Evolutionary conservation across 2,329 filamentous ascomycete genomes (phyloP).

Genomic region (Hymenoscyphus salicellus): DNA sequence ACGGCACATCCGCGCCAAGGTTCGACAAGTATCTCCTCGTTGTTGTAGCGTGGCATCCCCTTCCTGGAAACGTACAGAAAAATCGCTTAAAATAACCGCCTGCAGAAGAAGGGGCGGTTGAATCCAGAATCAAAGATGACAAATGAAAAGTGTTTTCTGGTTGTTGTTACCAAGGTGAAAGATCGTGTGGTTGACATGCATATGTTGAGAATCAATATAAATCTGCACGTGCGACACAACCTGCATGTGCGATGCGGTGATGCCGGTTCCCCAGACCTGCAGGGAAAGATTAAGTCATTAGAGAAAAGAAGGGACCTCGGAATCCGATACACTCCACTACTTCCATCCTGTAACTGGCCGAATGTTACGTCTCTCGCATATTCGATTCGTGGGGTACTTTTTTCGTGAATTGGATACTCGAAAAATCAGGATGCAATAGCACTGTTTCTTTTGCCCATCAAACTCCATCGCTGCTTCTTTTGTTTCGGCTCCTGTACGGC

Average conservation of each 20-base stretch:
- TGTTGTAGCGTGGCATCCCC: neutral
- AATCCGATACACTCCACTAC: constrained; percentile 5
- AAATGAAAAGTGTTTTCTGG: constrained; percentile 8
- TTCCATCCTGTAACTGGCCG: neutral
- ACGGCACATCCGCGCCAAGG: constrained; percentile 1
- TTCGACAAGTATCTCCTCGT: neutral
- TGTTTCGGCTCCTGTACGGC: constrained; percentile 18
- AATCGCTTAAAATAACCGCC: constrained; percentile 4
- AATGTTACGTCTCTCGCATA: neutral
- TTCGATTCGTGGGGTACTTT: neutral
- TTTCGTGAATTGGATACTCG: neutral
- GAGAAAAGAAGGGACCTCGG: neutral
- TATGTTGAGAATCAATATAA: constrained; percentile 2
- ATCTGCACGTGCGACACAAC: constrained; percentile 13
- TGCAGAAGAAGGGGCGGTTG: neutral
- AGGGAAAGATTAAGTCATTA: constrained; percentile 5
- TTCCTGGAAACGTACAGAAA: constrained; percentile 2
- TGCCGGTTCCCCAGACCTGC: constrained; percentile 14
- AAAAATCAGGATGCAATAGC: neutral
- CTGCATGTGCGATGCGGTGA: constrained; percentile 9
- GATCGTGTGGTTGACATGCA: constrained; percentile 6
- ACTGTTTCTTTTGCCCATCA: constrained; percentile 27
- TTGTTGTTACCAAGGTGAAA: constrained; percentile 7
- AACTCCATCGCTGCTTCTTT: constrained; percentile 31
- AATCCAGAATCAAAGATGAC: neutral